Evolutionary conservation across 495 filamentous ascomycete species (phyloP).

Genomic region (Darksidea phi): DNA sequence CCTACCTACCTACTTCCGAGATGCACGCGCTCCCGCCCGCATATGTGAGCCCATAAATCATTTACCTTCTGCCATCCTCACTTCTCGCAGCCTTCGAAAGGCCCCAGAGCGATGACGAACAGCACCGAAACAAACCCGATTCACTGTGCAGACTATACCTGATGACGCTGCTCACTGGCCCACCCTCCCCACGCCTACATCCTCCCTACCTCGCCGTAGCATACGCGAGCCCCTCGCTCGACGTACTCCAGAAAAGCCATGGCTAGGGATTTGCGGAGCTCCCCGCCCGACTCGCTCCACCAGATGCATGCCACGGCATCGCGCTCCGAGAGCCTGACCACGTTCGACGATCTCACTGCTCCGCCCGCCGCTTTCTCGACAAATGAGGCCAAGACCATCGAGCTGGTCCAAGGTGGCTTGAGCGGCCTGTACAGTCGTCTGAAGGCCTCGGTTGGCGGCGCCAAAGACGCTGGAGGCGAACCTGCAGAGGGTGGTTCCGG

Average conservation of each 20-base stretch:
- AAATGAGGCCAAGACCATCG: conserved; percentile 66
- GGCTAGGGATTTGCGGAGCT: conserved; percentile 13
- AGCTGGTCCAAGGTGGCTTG: conserved; percentile 74
- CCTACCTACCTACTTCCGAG: no score
- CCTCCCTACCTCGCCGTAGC: conserved; percentile 27
- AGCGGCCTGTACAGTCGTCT: conserved; percentile 83
- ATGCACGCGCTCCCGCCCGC: no score
- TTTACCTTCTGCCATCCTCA: no score
- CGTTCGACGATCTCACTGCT: conserved; percentile 81
- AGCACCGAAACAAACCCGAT: not conserved
- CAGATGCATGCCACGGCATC: conserved; percentile 81
- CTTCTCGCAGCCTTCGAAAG: no score
- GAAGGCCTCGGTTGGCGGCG: conserved; percentile 71
- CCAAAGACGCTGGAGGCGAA: conserved; percentile 50
- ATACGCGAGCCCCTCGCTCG: not conserved
- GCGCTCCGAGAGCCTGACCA: conserved; percentile 74
- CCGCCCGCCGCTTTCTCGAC: conserved; percentile 55
- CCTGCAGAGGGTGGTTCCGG: conserved; percentile 19
- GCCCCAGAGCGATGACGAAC: not conserved
- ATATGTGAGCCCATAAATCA: no score
- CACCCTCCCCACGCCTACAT: conserved; percentile 38
- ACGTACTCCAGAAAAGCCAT: conserved; percentile 2
- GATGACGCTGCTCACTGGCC: conserved; percentile 1
- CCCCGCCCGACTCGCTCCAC: conserved; percentile 68
- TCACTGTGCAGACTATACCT: not conserved